Conservation (phyloP, 176 grass and related monocot species). For the Stipa capillata region DNA sequence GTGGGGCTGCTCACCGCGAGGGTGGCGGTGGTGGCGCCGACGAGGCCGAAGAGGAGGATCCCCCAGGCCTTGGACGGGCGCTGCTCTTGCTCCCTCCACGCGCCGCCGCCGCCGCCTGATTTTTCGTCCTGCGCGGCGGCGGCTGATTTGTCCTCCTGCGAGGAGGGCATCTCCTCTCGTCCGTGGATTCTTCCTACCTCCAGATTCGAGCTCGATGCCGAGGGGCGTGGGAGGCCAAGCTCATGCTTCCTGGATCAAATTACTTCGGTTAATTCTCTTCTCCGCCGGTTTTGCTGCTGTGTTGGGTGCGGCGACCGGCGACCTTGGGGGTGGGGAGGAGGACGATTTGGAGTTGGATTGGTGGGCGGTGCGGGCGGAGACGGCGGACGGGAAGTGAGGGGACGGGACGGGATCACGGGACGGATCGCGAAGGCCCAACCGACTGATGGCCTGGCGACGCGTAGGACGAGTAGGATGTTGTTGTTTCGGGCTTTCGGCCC, state of each 20-base stretch:
- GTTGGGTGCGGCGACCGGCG: not conserved
- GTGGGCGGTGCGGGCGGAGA: not conserved
- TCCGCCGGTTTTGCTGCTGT: not conserved
- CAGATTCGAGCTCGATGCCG: conserved; percentile 29
- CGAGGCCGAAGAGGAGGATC: conserved; percentile 66
- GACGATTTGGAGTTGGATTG: conserved; percentile 25
- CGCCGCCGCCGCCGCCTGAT: no score
- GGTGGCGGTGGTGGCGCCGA: conserved; percentile 71
- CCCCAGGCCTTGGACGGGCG: conserved; percentile 69
- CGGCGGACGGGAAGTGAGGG: no score
- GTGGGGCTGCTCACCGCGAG: conserved; percentile 42
- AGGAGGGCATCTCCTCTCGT: conserved; percentile 25
- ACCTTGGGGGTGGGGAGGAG: not conserved
- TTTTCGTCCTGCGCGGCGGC: no score
- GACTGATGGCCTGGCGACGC: no score
- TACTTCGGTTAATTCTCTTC: not conserved
- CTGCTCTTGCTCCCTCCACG: conserved; percentile 36
- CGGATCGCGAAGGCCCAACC: not conserved
- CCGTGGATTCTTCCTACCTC: conserved; percentile 5
- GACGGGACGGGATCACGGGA: not conserved
- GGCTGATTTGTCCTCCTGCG: conserved; percentile 20
- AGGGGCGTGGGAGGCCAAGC: conserved; percentile 1
- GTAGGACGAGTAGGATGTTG: no score
- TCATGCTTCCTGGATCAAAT: conserved; percentile 20
- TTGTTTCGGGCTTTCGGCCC: no score